Evolutionary conservation across 345 rosid genomes (phyloP), one percentile per base, ranked within the genome.

Genomic region (Viola odorata): DNA sequence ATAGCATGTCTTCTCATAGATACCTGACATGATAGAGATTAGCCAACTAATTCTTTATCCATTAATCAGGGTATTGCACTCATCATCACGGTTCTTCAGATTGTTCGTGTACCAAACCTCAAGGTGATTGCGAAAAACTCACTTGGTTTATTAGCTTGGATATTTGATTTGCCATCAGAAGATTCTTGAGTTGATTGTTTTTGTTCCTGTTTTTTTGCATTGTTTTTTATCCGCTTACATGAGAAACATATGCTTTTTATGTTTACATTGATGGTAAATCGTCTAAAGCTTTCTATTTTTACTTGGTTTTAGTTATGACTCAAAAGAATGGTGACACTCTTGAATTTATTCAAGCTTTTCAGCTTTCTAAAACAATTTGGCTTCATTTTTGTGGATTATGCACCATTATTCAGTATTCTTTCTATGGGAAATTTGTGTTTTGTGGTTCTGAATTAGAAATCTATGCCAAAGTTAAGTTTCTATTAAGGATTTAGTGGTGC

Each of bases 21-120:
- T 32, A 16, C 2, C 10, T 36, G n/a, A 51, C 41, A 7, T 47
- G 5, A 47, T 7, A n/a, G 45, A 42, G 50, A 4, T 47, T 11
- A 47, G 50, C 50, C 48, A 14, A 23, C 66, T 70, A 37, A 61
- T 58, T 45, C 8, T 47, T 17, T 45, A 37, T 45, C 16, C 58
- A 44, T 55, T 66, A 62, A 69, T 69, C 80, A 94, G 97, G 99
- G 99, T 23, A 88, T 94, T 61, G 83, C 99, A 54, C 76, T 94
- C 76, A 94, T 90, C 72, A 82, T 88, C 71, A 89, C 96, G 4
- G 99, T 94, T 75, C 99, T 87, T 76, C 99, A 90, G 78, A 88
- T 94, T 50, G 91, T 94, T 66, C 95, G 79, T 5, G 77, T 94
- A 13, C 97, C 99, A 69, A 94, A 94, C 72, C 97, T 94, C 69